Percentiles rank a stretch among this genome's conserved stretches.
phyloP scores from a whole-genome alignment of 2,329 filamentous ascomycete species.

The Parastagonospora nodorum region DNA sequence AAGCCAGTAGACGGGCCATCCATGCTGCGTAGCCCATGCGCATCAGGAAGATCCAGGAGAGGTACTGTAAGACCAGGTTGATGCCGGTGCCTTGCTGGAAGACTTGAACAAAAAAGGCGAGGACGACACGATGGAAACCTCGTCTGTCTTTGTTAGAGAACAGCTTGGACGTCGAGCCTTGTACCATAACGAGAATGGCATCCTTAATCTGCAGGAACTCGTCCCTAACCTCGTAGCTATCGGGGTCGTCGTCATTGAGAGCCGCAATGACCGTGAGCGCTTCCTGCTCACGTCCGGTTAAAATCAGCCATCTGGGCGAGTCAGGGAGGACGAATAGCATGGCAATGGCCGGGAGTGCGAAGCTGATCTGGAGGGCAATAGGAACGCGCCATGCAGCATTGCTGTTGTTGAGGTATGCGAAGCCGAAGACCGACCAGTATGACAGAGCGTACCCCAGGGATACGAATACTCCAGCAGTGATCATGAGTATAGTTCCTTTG shows the following conservation, averaged over 20 bases:
- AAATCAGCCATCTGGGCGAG: slow-evolving; percentile 63
- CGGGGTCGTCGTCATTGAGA: slow-evolving; percentile 32
- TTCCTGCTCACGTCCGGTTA: slow-evolving; percentile 59
- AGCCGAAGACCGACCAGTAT: slow-evolving; percentile 61
- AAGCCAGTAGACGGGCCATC: slow-evolving; percentile 48
- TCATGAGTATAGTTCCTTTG: slow-evolving; percentile 54
- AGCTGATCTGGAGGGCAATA: slow-evolving; percentile 62
- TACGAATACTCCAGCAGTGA: slow-evolving; percentile 57
- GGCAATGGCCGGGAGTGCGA: slow-evolving; percentile 60
- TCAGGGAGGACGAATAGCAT: slow-evolving; percentile 59
- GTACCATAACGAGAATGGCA: slow-evolving; percentile 36
- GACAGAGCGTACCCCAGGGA: slow-evolving; percentile 55
- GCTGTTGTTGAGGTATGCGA: slow-evolving; percentile 50
- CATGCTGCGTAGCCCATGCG: slow-evolving; percentile 55
- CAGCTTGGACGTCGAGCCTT: slow-evolving; percentile 28
- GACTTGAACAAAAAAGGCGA: slow-evolving; percentile 50
- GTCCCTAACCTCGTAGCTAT: slow-evolving; percentile 33
- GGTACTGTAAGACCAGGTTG: slow-evolving; percentile 42
- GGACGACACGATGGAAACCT: slow-evolving; percentile 48
- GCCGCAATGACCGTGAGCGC: slow-evolving; percentile 38
- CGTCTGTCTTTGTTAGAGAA: slow-evolving; percentile 44
- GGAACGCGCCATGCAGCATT: slow-evolving; percentile 58
- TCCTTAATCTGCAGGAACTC: slow-evolving; percentile 51
- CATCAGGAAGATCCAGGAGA: slow-evolving; percentile 57
- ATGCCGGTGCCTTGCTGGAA: slow-evolving; percentile 50